phyloP scores from a whole-genome alignment of 2,329 filamentous ascomycete genomes.

The Neurospora sp. region DNA sequence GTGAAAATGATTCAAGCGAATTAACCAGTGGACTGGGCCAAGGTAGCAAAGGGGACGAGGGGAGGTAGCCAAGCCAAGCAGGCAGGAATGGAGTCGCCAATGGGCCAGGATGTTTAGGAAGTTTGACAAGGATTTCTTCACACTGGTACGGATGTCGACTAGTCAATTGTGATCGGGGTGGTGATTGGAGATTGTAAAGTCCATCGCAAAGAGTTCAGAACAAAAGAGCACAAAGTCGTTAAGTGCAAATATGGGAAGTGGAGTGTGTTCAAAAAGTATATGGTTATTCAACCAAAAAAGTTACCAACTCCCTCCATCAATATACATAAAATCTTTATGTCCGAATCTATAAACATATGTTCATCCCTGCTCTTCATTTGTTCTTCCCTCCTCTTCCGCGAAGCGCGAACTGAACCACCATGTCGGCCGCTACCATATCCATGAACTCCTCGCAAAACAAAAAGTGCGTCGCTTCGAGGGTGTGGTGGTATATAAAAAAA shows the following conservation, averaged over 20 bases:
- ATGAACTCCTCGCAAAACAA: background rate
- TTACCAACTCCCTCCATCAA: background rate
- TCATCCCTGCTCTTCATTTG: background rate
- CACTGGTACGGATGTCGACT: background rate
- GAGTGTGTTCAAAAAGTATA: background rate
- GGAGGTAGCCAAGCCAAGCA: background rate
- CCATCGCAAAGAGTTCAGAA: background rate
- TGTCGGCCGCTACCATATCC: background rate
- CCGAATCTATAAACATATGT: background rate
- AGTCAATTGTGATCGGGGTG: background rate
- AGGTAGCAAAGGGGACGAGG: background rate
- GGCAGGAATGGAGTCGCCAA: background rate
- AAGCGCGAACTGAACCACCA: background rate
- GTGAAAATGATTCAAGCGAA: too few relatives aligned
- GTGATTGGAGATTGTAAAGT: background rate
- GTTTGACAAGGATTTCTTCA: background rate
- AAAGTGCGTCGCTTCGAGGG: background rate
- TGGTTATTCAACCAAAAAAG: background rate
- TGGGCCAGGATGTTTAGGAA: background rate
- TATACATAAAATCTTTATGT: background rate
- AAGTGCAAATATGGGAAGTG: background rate
- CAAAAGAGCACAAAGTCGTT: background rate
- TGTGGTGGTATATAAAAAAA: background rate
- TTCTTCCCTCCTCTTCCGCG: background rate
- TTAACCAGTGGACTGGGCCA: background rate